These are phyloP conservation scores for Torulaspora indica DNA, from an alignment of 805 yeast species.

Conservation along the genomic window DNA sequence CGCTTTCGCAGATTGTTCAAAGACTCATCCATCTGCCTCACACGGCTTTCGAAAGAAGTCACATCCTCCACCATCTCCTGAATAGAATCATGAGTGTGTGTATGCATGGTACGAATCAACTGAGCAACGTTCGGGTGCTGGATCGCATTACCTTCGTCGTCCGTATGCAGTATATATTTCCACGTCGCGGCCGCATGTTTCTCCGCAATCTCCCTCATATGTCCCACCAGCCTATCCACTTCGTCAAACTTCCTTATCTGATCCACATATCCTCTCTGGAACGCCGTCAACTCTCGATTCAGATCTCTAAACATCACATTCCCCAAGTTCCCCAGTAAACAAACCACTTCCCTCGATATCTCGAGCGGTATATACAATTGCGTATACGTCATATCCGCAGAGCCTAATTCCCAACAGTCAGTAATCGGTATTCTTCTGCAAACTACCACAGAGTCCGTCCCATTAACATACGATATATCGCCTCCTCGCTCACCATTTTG, in stretches of 20 bases:
- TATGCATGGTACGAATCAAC: conserved; percentile 23
- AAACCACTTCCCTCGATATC: conserved; percentile 75
- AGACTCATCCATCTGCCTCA: conserved; percentile 67
- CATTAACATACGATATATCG: conserved; percentile 38
- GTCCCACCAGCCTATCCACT: conserved; percentile 67
- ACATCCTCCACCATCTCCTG: conserved; percentile 65
- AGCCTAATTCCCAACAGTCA: conserved; percentile 40
- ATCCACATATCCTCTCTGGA: conserved; percentile 86
- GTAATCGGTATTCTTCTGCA: neutral
- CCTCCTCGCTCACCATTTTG: conserved; percentile 36
- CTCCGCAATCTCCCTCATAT: conserved; percentile 45
- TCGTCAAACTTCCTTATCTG: conserved; percentile 81
- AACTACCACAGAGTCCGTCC: neutral
- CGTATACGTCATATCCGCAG: conserved; percentile 95
- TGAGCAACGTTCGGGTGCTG: conserved; percentile 19
- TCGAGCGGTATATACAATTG: conserved; percentile 85
- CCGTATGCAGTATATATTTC: conserved; percentile 36
- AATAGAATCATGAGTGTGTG: conserved; percentile 35
- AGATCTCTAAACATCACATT: conserved; percentile 83
- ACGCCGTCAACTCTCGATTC: conserved; percentile 73
- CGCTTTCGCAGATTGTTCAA: conserved; percentile 55
- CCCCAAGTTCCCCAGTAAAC: conserved; percentile 81
- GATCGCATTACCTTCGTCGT: conserved; percentile 23
- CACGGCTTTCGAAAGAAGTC: conserved; percentile 63
- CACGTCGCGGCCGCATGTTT: conserved; percentile 39